Percentiles rank a stretch among this genome's conserved stretches.
Evolutionary conservation across 164 flowering plant genomes (phyloP).

Genomic region (Cinnamomum micranthum): DNA sequence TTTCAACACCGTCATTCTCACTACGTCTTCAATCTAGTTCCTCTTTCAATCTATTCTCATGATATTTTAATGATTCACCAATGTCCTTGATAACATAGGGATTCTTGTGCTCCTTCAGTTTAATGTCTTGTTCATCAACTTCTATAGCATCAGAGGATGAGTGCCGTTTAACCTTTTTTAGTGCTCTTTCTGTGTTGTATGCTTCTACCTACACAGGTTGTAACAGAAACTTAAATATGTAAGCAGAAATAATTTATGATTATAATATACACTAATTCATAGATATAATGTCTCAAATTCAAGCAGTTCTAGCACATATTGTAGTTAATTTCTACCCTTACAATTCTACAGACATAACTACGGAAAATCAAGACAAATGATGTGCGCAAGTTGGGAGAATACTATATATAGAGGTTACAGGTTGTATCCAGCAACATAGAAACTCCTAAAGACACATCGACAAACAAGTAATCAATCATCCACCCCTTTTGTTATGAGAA

Average conservation of each 20-base stretch:
- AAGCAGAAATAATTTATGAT: neutral
- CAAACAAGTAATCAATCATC: too few species aligned
- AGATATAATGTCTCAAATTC: too few species aligned
- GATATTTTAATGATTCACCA: conserved; percentile 22
- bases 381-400: too few species aligned
- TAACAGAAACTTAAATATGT: neutral
- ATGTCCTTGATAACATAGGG: conserved; percentile 19
- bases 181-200: conserved; percentile 59
- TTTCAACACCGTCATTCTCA: conserved; percentile 20
- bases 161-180: conserved; percentile 75
- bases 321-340: neutral
- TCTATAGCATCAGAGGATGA: conserved; percentile 36
- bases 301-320: neutral
- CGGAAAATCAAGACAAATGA: too few species aligned
- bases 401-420: too few species aligned
- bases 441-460: too few species aligned
- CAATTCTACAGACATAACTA: too few species aligned
- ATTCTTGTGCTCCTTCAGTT: conserved; percentile 17
- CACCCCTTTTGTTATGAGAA: too few species aligned
- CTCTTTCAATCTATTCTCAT: conserved; percentile 29
- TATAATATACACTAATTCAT: neutral
- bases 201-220: conserved; percentile 61
- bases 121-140: conserved; percentile 28
- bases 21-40: conserved; percentile 25
- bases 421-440: too few species aligned